Conservation (phyloP, 257 asterid species). For the Scutellaria baicalensis region DNA sequence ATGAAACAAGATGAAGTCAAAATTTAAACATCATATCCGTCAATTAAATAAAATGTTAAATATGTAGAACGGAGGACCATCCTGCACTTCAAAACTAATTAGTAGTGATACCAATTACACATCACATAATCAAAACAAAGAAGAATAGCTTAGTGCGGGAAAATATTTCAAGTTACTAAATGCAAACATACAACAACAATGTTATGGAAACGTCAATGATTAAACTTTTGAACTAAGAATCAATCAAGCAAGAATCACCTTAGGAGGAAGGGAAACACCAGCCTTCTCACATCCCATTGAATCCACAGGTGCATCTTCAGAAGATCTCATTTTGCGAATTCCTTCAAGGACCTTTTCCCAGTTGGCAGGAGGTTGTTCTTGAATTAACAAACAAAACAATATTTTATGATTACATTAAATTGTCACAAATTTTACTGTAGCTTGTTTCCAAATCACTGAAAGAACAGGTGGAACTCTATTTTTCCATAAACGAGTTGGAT, state of each 20-base stretch:
- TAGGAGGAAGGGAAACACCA: constrained; percentile 85
- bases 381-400: constrained; percentile 11
- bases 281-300: constrained; percentile 99
- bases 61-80: background rate
- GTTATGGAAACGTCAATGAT: background rate
- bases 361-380: constrained; percentile 51
- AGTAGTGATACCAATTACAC: background rate
- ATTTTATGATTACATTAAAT: constrained; percentile 3
- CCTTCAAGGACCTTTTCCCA: constrained; percentile 84
- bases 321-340: constrained; percentile 80
- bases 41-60: background rate
- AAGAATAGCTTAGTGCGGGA: background rate
- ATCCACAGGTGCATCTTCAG: constrained; percentile 97
- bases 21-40: background rate
- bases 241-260: constrained; percentile 34
- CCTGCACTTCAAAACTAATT: background rate
- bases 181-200: background rate
- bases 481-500: background rate
- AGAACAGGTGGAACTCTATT: background rate
- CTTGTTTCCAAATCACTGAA: background rate
- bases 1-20: background rate
- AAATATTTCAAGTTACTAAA: background rate
- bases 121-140: background rate
- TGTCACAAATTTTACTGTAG: background rate
- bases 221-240: background rate